Evolutionary conservation across 768 basidiomycete species (phyloP), one percentile per base, ranked within the genome.

Genomic region (Trametes elegans): DNA sequence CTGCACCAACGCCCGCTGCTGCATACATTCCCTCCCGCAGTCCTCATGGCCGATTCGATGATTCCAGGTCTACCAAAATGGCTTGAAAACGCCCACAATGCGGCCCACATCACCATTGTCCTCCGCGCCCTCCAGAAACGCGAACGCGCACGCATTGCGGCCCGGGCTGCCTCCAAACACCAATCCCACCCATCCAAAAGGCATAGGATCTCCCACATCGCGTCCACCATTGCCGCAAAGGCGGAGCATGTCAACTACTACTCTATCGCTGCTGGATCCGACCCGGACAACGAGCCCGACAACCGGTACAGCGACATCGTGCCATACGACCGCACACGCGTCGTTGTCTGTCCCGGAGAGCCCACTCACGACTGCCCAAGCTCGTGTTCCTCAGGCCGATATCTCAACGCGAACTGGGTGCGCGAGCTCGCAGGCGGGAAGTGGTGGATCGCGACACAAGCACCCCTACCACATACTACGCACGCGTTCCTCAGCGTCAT

Each of bases 381-480:
- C 42, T 21, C 47, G 2, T 54, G 57, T 19, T 35, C 47, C 0
- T 43, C 40, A 1, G 78, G 79, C 11, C 71, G 80, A 43, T 95
- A 94, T 68, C 66, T 95, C 31, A 93, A 95, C 63, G 93, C 87
- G 13, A 90, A 80, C 64, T 93, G 91, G 87, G 84, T 93, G n/a
- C 74, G 79, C 40, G 93, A 94, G 65, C 71, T 76, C 24, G 79
- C 74, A 45, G 88, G 92, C 7, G 78, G 77, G 28, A 88, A 84
- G 63, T 85, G 82, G 82, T 92, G 90, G 88, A 88, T 94, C 54
- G 90, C 90, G 3, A 79, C 89, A 0, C 92, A 94, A 66, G 93
- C 92, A 0, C 90, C 93, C 0, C 71, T 92, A 29, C 81, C 78
- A 5, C 66, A 73, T 43, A 90, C 91, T 0, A 76, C 80, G 0